Percentiles rank a stretch among this genome's conserved stretches.
These are phyloP conservation scores for Phytophthora uliginosa DNA, from an alignment of 352 stramenopile species.

Conservation along the genomic window DNA sequence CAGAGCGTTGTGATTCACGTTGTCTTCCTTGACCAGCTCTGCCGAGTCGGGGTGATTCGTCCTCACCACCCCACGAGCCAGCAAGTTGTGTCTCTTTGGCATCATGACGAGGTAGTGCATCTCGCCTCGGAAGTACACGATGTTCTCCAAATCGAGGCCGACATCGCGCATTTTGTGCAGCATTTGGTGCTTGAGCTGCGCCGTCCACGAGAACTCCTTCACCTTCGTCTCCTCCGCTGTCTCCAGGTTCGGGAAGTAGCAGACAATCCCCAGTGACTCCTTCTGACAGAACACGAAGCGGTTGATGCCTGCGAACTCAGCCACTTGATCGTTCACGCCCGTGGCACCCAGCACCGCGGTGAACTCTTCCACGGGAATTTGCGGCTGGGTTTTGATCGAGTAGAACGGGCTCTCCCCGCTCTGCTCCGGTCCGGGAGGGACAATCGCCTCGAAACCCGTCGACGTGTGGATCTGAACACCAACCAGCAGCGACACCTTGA, in stretches of 20 bases:
- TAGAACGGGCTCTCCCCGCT: slow-evolving; percentile 62
- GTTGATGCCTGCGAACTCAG: slow-evolving; percentile 61
- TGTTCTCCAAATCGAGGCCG: slow-evolving; percentile 78
- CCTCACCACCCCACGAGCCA: slow-evolving; percentile 64
- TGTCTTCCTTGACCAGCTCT: slow-evolving; percentile 63
- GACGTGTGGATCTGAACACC: slow-evolving; percentile 58
- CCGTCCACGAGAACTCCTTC: slow-evolving; percentile 80
- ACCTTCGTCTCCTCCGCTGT: slow-evolving; percentile 72
- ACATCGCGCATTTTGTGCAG: slow-evolving; percentile 68
- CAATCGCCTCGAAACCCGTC: slow-evolving; percentile 60
- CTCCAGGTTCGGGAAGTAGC: slow-evolving; percentile 76
- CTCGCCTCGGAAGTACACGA: slow-evolving; percentile 87
- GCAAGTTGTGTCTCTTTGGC: slow-evolving; percentile 68
- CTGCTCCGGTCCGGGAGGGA: slow-evolving; percentile 39
- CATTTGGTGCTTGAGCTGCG: slow-evolving; percentile 79
- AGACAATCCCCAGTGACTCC: slow-evolving; percentile 80
- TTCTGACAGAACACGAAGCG: slow-evolving; percentile 79
- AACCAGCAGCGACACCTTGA: slow-evolving; percentile 74
- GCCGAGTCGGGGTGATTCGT: slow-evolving; percentile 63
- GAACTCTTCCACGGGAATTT: slow-evolving; percentile 73
- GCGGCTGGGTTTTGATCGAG: slow-evolving; percentile 63
- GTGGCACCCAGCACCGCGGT: slow-evolving; percentile 66
- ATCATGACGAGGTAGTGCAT: slow-evolving; percentile 90
- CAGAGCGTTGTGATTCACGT: slow-evolving; percentile 56
- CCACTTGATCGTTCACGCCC: slow-evolving; percentile 69